phyloP scores from a whole-genome alignment of 129 eudicot genomes.

The Daucus carota region DH1_v3.0 NC_030384.2:49172001-49172500 shows the following conservation, averaged over 20 bases:
- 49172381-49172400: slow-evolving; percentile 47
- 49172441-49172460: slow-evolving; percentile 49
- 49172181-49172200: slow-evolving; percentile 26
- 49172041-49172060: background rate
- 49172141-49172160: background rate
- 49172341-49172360: slow-evolving; percentile 73
- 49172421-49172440: slow-evolving; percentile 52
- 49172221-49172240: slow-evolving; percentile 32
- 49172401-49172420: slow-evolving; percentile 53
- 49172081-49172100: background rate
- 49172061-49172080: background rate
- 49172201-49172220: slow-evolving; percentile 51
- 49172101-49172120: background rate
- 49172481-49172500: slow-evolving; percentile 65
- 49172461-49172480: slow-evolving; percentile 33
- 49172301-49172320: slow-evolving; percentile 16
- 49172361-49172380: slow-evolving; percentile 89
- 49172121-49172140: background rate
- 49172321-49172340: slow-evolving; percentile 53
- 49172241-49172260: background rate
- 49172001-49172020: background rate
- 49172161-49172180: background rate
- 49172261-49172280: no score
- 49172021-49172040: background rate
- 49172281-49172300: background rate